Evolutionary conservation across 2,329 filamentous ascomycete genomes (phyloP), one percentile per base, ranked within the genome.

Genomic region (Xylaria sp.): DNA sequence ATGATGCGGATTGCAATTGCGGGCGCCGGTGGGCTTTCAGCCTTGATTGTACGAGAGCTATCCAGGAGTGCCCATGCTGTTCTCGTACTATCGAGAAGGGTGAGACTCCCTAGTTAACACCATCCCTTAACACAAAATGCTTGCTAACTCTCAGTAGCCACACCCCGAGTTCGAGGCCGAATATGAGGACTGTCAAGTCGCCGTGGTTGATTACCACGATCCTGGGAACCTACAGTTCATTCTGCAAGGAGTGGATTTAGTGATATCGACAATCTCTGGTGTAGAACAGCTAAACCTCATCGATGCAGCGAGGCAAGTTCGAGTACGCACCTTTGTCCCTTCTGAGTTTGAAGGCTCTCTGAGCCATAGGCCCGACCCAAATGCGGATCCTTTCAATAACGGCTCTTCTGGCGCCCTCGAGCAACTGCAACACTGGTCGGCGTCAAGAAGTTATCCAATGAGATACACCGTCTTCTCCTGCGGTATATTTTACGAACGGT

Each of bases 401-500:
- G 87, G 86, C 23, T 88, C 87, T 25, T 81, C 82, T 12, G 82
- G 84, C n/a, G 89, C 90, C 1, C 81, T 90, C 6, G 67, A 65
- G n/a, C 73, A 75, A 55, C 76, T 79, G 56, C 83, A 85, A 57
- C 83, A 88, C 58, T 90, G 88, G 78, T 79, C 83, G 15, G 77
- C 81, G 4, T 81, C 82, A 2, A 77, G 74, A 51, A 80, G 82
- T 1, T 80, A 84, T 68, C 80, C 83, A 54, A 92, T 94, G 82
- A 85, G 86, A 51, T 92, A 87, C 70, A 93, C 91, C 0, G 84
- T 90, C 32, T 94, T 94, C 79, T 88, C 89, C 0, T 94, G 92
- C 74, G 92, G 92, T 23, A 80, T 94, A 37, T 89, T 94, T 72
- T 94, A 93, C 83, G 92, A 94, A 77, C 84, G 91, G 0, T 94